Evolutionary conservation across 1,284 basidiomycete species (phyloP), one percentile per base, ranked within the genome.

Genomic region (Trichosporon sp.): DNA sequence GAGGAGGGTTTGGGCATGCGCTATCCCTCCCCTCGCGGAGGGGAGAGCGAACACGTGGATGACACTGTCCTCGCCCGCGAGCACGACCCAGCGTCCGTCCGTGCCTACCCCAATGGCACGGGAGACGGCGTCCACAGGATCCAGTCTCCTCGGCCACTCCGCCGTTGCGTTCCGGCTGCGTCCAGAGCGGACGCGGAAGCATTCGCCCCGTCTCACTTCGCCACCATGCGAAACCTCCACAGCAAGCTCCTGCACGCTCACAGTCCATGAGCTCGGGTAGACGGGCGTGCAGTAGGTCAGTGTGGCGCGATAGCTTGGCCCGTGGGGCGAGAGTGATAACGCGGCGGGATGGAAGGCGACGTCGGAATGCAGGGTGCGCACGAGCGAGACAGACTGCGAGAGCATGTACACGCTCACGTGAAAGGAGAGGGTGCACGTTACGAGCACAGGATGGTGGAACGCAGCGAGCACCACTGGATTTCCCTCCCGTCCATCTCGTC

Each of bases 31-130:
- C 16, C 26, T 5, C 8, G 51, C 16, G 11, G 75, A 69, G 12
- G 83, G 80, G 1, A 84, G 70, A 0, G 81, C 77, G 67, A 80
- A 84, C 0, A 84, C 83, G 68, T 84, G 79, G 12, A 84, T 81
- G 40, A 80, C 80, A 66, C 80, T 80, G 61, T 81, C 83, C 14
- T 77, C 26, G 40, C 83, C 83, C 0, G 83, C 81, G 0, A 84
- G 78, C 6, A 84, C 81, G 67, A 78, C 79, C 81, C 83, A 84
- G 19, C 80, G 73, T 1, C 80, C 81, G 66, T 83, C 81, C 31
- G 76, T 76, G 1, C 79, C 82, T 0, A 84, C 78, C 6, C 80
- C 81, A 6, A 80, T 74, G 2, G 80, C 79, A 26, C 72, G 67
- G 2, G 78, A 80, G 5, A 84, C 83, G 26, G 79, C 80, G 1